Evolutionary conservation across 2,329 filamentous ascomycete genomes (phyloP).

Genomic region (Aspergillus novoparasiticus): DNA sequence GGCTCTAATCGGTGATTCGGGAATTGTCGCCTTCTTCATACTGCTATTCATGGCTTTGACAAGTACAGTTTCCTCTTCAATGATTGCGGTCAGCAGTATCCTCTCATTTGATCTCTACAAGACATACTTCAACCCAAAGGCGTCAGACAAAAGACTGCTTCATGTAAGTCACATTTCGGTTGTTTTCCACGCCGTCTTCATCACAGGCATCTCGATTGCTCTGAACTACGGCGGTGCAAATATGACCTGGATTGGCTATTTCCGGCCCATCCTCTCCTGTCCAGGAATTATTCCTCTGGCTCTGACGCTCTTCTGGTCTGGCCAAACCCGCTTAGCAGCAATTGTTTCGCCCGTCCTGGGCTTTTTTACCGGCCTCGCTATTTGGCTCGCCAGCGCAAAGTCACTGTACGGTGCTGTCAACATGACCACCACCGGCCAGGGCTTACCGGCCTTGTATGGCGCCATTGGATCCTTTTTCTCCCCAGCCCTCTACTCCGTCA

Average conservation of each 20-base stretch:
- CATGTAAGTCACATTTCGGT: constrained; percentile 52
- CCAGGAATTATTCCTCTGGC: constrained; percentile 51
- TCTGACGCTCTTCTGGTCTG: constrained; percentile 48
- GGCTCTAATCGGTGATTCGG: constrained; percentile 47
- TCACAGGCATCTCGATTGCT: constrained; percentile 51
- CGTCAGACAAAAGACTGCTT: constrained; percentile 46
- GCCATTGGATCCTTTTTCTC: constrained; percentile 51
- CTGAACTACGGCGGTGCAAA: constrained; percentile 54
- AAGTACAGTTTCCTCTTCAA: constrained; percentile 52
- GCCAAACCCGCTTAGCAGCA: constrained; percentile 50
- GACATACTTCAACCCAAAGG: constrained; percentile 53
- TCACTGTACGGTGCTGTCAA: constrained; percentile 44
- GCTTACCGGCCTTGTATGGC: constrained; percentile 49
- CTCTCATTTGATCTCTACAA: constrained; percentile 55
- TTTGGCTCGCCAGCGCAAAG: constrained; percentile 49
- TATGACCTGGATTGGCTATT: constrained; percentile 51
- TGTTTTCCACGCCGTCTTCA: constrained; percentile 51
- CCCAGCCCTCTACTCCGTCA: constrained; percentile 49
- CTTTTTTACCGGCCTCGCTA: constrained; percentile 45
- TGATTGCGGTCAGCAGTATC: constrained; percentile 56
- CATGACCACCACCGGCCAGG: constrained; percentile 44
- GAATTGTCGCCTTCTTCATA: constrained; percentile 49
- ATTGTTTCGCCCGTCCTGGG: constrained; percentile 44
- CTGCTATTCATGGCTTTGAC: constrained; percentile 57
- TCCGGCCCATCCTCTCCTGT: constrained; percentile 46